phyloP scores from a whole-genome alignment of 306 rosid species.

The Morella rubra region DNA sequence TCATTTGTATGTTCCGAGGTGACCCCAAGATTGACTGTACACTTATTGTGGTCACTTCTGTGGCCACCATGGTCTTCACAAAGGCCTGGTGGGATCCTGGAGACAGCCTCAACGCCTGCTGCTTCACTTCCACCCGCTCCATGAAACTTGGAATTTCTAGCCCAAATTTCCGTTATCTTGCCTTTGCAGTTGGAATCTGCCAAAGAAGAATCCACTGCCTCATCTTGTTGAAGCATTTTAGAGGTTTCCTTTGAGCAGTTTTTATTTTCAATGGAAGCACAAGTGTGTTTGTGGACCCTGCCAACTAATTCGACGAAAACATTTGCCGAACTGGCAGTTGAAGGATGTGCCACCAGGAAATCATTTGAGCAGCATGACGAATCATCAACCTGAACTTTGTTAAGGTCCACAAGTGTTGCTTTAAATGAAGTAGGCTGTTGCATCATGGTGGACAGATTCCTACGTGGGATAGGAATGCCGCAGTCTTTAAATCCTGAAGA shows the following conservation, averaged over 20 bases:
- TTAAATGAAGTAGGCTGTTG: constrained; percentile 22
- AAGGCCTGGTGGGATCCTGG: constrained; percentile 6
- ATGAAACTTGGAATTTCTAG: constrained; percentile 16
- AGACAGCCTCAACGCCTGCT: constrained; percentile 21
- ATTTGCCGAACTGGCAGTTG: constrained; percentile 37
- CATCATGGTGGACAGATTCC: constrained; percentile 24
- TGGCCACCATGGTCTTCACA: constrained; percentile 20
- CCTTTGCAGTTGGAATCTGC: constrained; percentile 21
- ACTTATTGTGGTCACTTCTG: neutral
- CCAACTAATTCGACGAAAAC: constrained; percentile 26
- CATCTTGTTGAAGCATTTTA: constrained; percentile 28
- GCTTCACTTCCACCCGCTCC: constrained; percentile 27
- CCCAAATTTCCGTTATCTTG: constrained; percentile 20
- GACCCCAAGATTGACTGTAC: constrained; percentile 1
- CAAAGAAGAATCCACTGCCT: constrained; percentile 21
- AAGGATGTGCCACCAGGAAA: constrained; percentile 30
- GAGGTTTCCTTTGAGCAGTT: constrained; percentile 32
- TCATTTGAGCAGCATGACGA: constrained; percentile 50
- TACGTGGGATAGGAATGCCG: constrained; percentile 12
- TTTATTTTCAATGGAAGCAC: constrained; percentile 22
- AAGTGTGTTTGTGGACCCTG: constrained; percentile 25
- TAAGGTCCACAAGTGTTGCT: constrained; percentile 46
- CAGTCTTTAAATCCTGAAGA: constrained; percentile 32
- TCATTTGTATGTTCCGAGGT: constrained; percentile 12
- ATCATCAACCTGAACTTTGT: constrained; percentile 43